Evolutionary conservation across 305 asterid genomes (phyloP), one percentile per base, ranked within the genome.

Genomic region (Fraxinus floribunda): DNA sequence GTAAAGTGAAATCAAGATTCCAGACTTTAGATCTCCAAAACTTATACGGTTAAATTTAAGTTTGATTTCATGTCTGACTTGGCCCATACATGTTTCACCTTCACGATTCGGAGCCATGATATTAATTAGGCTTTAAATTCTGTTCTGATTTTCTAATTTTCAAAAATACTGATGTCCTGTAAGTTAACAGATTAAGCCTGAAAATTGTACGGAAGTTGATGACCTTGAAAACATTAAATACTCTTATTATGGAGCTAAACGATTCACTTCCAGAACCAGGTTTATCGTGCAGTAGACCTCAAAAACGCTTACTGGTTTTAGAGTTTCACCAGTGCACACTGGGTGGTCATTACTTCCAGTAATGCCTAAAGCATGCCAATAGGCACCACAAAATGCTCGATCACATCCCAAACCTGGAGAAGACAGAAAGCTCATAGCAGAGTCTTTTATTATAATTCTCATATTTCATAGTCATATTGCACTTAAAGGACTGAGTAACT

Each of bases 331-430:
- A 77, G 88, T 88, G 90, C 99, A 95, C 22, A 89, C 39, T 76
- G 92, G 92, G 84, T 93, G 88, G 78, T 84, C 84, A 83, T 84
- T 90, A 85, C 77, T 84, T 55, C 82, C 78, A 57, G 79, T 75
- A 79, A 93, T 88, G 75, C 96, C 96, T 88, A 91, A 82, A 84
- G 97, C 84, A 88, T 84, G 90, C 99, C 99, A 95, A 85, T 95
- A 95, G 52, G 97, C 97, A 84, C 97, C 98, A 88, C 99, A 94
- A 90, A 94, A 93, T 86, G 99, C 96, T 83, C 91, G 92, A 89
- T 95, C 98, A 85, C 99, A 95, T 92, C 99, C 99, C 84, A 91
- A 70, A 88, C 99, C 97, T 94, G 88, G 77, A 90, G 88, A 87
- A 86, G 77, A 73, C 78, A 86, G 35, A 44, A 78, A 79, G 62